A percentile compares a stretch with the other conserved stretches of the same genome.
Evolutionary conservation across 1,284 basidiomycete species (phyloP).

Genomic region (Phellopilus nigrolimitatus): DNA sequence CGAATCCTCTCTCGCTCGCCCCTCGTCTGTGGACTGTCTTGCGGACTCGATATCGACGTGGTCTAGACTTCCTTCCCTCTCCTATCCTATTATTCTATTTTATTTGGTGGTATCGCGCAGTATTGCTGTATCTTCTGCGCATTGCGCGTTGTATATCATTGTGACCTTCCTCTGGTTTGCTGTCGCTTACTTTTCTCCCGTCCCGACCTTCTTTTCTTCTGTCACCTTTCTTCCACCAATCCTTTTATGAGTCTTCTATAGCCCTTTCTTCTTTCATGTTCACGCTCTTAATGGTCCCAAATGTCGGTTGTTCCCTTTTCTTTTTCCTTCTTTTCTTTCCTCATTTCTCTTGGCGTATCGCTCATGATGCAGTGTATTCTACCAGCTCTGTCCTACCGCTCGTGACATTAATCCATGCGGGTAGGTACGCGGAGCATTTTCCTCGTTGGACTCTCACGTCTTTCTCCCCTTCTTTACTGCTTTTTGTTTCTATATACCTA

Average conservation of each 20-base stretch:
- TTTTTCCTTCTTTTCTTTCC: background rate
- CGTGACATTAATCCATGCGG: background rate
- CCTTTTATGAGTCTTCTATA: no score
- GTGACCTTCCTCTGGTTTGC: slow-evolving; percentile 5
- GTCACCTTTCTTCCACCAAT: background rate
- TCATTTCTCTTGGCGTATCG: background rate
- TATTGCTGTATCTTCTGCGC: slow-evolving; percentile 15
- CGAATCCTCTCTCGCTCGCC: background rate
- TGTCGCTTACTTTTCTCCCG: slow-evolving; percentile 1
- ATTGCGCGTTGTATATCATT: slow-evolving; percentile 18
- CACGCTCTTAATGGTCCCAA: slow-evolving; percentile 1
- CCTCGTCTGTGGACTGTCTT: background rate
- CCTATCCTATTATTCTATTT: slow-evolving; percentile 11
- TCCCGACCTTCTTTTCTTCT: background rate
- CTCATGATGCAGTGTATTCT: slow-evolving; percentile 8
- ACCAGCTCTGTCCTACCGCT: background rate
- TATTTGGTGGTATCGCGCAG: slow-evolving; percentile 13
- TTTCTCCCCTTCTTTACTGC: background rate
- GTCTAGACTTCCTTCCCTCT: slow-evolving; percentile 2
- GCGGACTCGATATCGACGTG: background rate
- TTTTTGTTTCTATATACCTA: slow-evolving; percentile 19
- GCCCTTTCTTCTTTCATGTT: background rate
- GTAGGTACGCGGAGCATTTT: background rate
- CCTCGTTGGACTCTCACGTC: slow-evolving; percentile 2
- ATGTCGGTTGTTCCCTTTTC: background rate